Evolutionary conservation across 2,329 filamentous ascomycete species (phyloP), one percentile per base, ranked within the genome.

Genomic region (Incumbomyces lentus): DNA sequence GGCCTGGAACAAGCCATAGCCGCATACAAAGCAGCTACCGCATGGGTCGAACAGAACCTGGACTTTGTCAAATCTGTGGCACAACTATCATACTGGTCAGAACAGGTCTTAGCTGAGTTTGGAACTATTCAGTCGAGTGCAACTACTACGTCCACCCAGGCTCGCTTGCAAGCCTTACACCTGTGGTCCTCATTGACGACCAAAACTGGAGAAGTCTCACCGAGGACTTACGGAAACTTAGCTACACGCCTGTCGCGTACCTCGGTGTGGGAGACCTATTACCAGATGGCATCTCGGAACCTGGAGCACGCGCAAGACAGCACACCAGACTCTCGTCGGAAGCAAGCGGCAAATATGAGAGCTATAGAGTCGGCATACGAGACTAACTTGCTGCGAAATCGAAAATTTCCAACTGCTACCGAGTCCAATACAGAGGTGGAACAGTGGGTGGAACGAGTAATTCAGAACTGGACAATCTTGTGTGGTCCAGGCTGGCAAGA

Each of bases 261-360:
- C 56, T 71, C 78, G 34, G 79, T 94, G 37, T 95, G 89, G 89
- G 81, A 77, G 57, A 79, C 86, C 52, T 95, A 95, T 63, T 95
- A 95, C 61, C 68, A 78, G 37, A 78, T 84, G 1, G 68, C 95
- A 14, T 93, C 88, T 1, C 72, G 72, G n/a, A 78, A 94, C 31
- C 41, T 46, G 31, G 18, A 45, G 40, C 26, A 44, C 40, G 29
- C 52, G 46, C 7, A 47, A 41, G 12, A 47, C 17, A 40, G 45
- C 19, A 31, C 51, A 13, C 13, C 32, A 2, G 34, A 48, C 2
- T 70, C 72, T 30, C 77, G 76, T 43, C 70, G 69, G 35, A 81
- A 83, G 57, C 75, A 95, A 57, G 75, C 81, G 43, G 72, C 78
- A 19, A 90, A 96, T 66, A 64, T 95, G 44, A 86, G 87, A 60